Base-by-base conservation (phyloP, 352 stramenopile genomes). In the Pythium angustatum region DNA sequence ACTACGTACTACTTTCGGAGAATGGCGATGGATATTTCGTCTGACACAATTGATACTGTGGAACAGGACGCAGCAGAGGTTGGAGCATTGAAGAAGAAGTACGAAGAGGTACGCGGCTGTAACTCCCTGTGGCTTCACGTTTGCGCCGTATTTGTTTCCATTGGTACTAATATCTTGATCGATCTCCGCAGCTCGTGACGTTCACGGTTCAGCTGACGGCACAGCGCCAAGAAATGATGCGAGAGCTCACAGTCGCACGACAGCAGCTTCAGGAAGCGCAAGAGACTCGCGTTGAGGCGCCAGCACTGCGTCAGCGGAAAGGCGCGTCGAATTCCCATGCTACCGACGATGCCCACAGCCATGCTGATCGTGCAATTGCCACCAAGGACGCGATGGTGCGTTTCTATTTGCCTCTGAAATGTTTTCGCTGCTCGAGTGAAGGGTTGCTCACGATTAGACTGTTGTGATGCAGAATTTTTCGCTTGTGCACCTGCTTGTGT, bases 121-220 rank as follows among this genome's bases (percentile, higher is more conserved):
- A n/a, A n/a, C n/a, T n/a, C n/a, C n/a, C n/a, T n/a, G n/a, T n/a
- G n/a, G n/a, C n/a, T n/a, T n/a, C n/a, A n/a, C n/a, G n/a, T n/a
- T n/a, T n/a, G n/a, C n/a, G n/a, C n/a, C n/a, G n/a, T n/a, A n/a
- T n/a, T n/a, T n/a, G n/a, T n/a, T n/a, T n/a, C n/a, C n/a, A n/a
- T n/a, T n/a, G n/a, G n/a, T n/a, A n/a, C n/a, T n/a, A n/a, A n/a
- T n/a, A n/a, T n/a, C n/a, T n/a, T n/a, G n/a, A n/a, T n/a, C n/a
- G n/a, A n/a, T n/a, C n/a, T n/a, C n/a, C n/a, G n/a, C 31, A 93
- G 84, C 77, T 96, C 58, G 87, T 96, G 63, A 78, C 84, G 51
- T 96, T 94, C 66, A 96, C 87, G 15, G 87, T 96, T 55, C 87
- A 96, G 58, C 60, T 96, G 43, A 96, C 87, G 6, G 87, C 85